Base-by-base conservation (phyloP, 306 rosid genomes). In the Pyrus pyrifolia region DNA sequence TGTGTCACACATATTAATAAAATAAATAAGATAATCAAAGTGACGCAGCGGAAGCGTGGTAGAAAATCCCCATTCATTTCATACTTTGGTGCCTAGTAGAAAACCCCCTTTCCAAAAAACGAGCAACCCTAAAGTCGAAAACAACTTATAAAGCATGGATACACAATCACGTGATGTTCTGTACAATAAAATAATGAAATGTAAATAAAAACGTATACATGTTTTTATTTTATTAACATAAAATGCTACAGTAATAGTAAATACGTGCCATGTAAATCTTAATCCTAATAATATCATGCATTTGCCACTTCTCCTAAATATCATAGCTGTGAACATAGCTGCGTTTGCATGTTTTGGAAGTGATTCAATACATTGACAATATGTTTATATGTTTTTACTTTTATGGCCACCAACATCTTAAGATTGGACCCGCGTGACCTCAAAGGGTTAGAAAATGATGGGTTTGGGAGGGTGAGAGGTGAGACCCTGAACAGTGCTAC, bases 371-470 rank as follows among this genome's bases (percentile, higher is more conserved):
- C 5, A 49, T 49, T 49, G 15, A 15, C 55, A 15, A 49, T 14
- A 49, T 14, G 18, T 14, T 49, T 49, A 49, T 49, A 49, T 25
- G 68, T 18, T 25, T 60, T 60, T 60, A 5, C 29, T 29, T 30
- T 64, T 64, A 10, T 64, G 68, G 45, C 52, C 70, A 64, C 35
- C 72, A 71, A 38, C 67, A 65, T 45, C 70, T 51, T 51, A 73
- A 73, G 38, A 45, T 75, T 73, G 88, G 90, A 61, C 86, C 86
- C 83, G 60, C 62, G 10, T 85, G 73, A 81, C 77, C 83, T 21
- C 7, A 59, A 30, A 63, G 75, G 87, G 69, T 79, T 81, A 80
- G 71, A 71, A 73, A 81, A 85, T 85, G 80, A 89, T 84, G 89
- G 91, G 79, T 79, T 55, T 60, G 73, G 72, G 67, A 71, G 70